phyloP scores from a whole-genome alignment of 108 stramenopile species.

The Chaetoceros tenuissimus region DNA sequence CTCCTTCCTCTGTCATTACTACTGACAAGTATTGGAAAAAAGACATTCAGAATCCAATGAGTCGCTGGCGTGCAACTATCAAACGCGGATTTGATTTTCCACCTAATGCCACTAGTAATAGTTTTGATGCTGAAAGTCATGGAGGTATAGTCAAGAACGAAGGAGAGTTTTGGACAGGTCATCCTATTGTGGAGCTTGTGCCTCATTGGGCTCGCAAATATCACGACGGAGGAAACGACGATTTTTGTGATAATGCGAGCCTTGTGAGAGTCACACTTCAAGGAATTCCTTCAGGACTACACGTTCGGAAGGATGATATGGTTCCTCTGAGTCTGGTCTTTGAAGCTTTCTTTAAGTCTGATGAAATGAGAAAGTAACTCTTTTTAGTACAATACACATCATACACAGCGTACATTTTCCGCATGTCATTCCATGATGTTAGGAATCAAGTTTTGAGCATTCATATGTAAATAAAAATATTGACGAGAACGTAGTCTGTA shows the following conservation, averaged over 20 bases:
- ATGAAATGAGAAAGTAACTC: no score
- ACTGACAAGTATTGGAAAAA: not conserved
- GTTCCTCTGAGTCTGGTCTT: conserved; percentile 17
- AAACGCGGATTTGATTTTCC: not conserved
- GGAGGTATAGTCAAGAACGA: not conserved
- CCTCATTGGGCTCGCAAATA: not conserved
- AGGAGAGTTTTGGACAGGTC: not conserved
- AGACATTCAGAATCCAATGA: not conserved
- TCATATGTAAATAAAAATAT: no score
- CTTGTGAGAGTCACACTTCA: not conserved
- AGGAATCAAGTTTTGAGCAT: no score
- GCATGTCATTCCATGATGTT: no score
- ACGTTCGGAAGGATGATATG: not conserved
- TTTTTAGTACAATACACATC: no score
- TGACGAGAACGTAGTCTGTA: no score
- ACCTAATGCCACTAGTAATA: not conserved
- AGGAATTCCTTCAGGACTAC: not conserved
- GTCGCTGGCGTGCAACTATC: not conserved
- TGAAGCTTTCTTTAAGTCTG: conserved; percentile 16
- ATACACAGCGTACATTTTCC: no score
- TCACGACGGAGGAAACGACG: not conserved
- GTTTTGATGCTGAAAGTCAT: not conserved
- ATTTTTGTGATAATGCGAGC: not conserved
- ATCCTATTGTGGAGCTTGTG: not conserved
- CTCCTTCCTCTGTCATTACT: not conserved